phyloP scores from a whole-genome alignment of 2,329 filamentous ascomycete species.

The Alternaria panax region DNA sequence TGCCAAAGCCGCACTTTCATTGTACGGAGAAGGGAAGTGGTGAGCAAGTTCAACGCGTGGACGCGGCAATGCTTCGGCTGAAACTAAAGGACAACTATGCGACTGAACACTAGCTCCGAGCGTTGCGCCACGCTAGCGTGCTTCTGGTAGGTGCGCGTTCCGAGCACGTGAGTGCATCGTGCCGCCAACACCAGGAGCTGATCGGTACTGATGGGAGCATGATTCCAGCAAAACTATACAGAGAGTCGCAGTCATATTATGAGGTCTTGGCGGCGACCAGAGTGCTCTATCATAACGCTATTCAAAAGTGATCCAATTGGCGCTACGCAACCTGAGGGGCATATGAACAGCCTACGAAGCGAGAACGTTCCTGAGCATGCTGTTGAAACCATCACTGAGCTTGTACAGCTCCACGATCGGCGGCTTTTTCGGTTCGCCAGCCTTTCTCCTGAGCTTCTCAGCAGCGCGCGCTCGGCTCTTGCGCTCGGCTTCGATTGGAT shows the following conservation, averaged over 20 bases:
- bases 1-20: slow-evolving; percentile 34
- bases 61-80: slow-evolving; percentile 36
- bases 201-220: background rate
- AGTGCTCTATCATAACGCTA: background rate
- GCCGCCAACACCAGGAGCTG: background rate
- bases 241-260: background rate
- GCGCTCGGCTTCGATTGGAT: slow-evolving; percentile 88
- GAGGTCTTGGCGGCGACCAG: slow-evolving; percentile 2
- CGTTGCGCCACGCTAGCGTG: slow-evolving; percentile 24
- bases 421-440: slow-evolving; percentile 86
- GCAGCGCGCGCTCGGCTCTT: slow-evolving; percentile 77
- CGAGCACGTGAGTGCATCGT: slow-evolving; percentile 20
- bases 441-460: slow-evolving; percentile 79
- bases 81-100: slow-evolving; percentile 44
- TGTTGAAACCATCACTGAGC: slow-evolving; percentile 78
- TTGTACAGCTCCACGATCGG: slow-evolving; percentile 79
- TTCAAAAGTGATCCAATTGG: background rate
- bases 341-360: slow-evolving; percentile 55
- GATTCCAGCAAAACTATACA: background rate
- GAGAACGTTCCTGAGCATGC: slow-evolving; percentile 82
- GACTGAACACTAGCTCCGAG: slow-evolving; percentile 27
- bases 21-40: slow-evolving; percentile 29
- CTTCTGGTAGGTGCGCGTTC: slow-evolving; percentile 20
- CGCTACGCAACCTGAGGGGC: background rate
- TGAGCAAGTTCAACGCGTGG: slow-evolving; percentile 30